Percentiles rank a stretch among this genome's conserved stretches.
Evolutionary conservation across 192 early-diverging fungal species (phyloP).

Genomic region (Coemansia sp.): DNA sequence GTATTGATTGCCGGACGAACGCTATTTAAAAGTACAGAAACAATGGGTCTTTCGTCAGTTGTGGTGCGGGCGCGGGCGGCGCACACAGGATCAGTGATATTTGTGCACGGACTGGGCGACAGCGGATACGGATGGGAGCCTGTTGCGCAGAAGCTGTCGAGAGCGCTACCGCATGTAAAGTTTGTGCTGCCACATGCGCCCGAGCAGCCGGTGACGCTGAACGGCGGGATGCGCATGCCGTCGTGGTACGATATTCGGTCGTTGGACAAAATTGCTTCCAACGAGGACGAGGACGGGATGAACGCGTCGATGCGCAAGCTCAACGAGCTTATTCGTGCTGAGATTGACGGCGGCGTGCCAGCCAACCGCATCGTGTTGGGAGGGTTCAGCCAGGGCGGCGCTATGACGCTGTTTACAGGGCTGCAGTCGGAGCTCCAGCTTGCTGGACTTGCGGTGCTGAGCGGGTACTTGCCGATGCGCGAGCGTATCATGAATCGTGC

Average conservation of each 20-base stretch:
- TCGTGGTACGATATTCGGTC: constrained; percentile 85
- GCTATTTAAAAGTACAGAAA: neutral
- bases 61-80: constrained; percentile 51
- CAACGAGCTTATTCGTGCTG: constrained; percentile 61
- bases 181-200: constrained; percentile 87
- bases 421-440: constrained; percentile 69
- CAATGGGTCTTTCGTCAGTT: constrained; percentile 39
- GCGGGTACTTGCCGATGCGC: constrained; percentile 73
- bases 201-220: constrained; percentile 66
- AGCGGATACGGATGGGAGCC: constrained; percentile 57
- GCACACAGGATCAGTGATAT: constrained; percentile 80
- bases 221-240: constrained; percentile 79
- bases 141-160: constrained; percentile 27
- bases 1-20: neutral
- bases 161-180: constrained; percentile 77
- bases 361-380: constrained; percentile 83
- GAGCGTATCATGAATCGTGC: constrained; percentile 49
- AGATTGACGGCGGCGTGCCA: constrained; percentile 77
- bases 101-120: constrained; percentile 80
- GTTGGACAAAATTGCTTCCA: constrained; percentile 48
- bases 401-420: constrained; percentile 67
- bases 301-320: constrained; percentile 58
- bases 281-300: constrained; percentile 75
- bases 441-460: constrained; percentile 69
- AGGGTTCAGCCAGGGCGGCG: constrained; percentile 93